Evolutionary conservation across 768 basidiomycete genomes (phyloP).

Genomic region (Macrolepiota fuliginosa): DNA sequence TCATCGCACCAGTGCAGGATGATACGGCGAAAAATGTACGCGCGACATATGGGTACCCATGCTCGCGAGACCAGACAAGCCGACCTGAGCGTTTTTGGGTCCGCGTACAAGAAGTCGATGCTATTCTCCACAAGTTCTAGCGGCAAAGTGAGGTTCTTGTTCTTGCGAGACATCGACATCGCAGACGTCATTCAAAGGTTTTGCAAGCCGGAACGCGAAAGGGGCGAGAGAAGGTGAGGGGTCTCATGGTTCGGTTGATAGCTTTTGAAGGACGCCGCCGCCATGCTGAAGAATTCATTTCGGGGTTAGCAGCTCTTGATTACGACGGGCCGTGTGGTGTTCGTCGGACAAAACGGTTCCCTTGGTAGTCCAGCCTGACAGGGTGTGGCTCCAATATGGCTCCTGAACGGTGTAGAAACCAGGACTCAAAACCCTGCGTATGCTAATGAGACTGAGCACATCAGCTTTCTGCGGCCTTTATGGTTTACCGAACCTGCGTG

Average conservation of each 20-base stretch:
- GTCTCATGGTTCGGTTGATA: not conserved
- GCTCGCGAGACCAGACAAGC: constrained; percentile 5
- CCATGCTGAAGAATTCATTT: constrained; percentile 2
- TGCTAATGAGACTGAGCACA: not conserved
- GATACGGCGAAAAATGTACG: constrained; percentile 11
- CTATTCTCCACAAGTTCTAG: constrained; percentile 6
- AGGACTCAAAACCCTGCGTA: not conserved
- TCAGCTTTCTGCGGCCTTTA: constrained; percentile 3
- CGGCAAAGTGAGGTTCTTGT: not conserved
- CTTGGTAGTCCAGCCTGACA: not conserved
- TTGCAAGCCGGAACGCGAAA: not conserved
- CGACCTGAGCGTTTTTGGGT: constrained; percentile 5
- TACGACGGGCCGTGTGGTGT: not conserved
- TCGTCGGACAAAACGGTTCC: not conserved
- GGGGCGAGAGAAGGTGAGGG: not conserved
- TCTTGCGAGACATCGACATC: not conserved
- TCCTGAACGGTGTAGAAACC: constrained; percentile 8
- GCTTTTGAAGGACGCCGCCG: constrained; percentile 12
- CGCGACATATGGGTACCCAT: constrained; percentile 9
- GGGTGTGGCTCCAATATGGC: not conserved
- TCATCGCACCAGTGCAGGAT: constrained; percentile 13
- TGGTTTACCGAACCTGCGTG: not conserved
- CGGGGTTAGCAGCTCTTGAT: constrained; percentile 6
- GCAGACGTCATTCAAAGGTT: not conserved
- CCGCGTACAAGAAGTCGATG: constrained; percentile 5